Conservation (phyloP, 257 asterid species). For the Rubia yunnanensis region DNA sequence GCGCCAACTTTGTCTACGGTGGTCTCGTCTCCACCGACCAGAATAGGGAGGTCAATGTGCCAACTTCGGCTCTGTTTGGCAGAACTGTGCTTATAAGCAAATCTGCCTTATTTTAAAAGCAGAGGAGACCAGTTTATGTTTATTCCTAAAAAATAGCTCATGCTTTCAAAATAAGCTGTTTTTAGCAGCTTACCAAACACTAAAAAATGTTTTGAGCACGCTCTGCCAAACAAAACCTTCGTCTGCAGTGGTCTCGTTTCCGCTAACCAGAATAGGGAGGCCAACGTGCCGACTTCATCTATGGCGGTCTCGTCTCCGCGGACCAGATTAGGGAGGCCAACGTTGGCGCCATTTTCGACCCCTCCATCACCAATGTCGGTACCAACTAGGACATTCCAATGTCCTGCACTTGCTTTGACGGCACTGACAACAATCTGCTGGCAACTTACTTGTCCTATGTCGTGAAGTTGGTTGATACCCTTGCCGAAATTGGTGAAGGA, state of each 20-base stretch:
- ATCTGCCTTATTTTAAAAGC: too few relatives aligned
- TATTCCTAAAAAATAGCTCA: too few relatives aligned
- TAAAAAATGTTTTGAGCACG: too few relatives aligned
- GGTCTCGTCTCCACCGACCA: too few relatives aligned
- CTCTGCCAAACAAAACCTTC: too few relatives aligned
- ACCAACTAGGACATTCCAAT: slow-evolving; percentile 54
- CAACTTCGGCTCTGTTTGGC: too few relatives aligned
- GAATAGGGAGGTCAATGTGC: too few relatives aligned
- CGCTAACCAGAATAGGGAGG: slow-evolving; percentile 70
- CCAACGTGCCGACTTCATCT: slow-evolving; percentile 56
- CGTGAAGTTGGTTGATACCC: slow-evolving; percentile 52
- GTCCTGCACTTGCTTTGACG: slow-evolving; percentile 85
- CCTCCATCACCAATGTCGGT: slow-evolving; percentile 53
- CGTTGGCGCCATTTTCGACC: slow-evolving; percentile 51
- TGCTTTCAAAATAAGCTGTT: too few relatives aligned
- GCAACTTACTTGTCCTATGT: slow-evolving; percentile 81
- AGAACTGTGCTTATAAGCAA: too few relatives aligned
- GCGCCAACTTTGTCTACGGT: slow-evolving; percentile 56
- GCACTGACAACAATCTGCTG: slow-evolving; percentile 67
- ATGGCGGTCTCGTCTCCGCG: slow-evolving; percentile 72
- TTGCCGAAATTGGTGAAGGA: slow-evolving; percentile 70
- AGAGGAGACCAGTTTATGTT: too few relatives aligned
- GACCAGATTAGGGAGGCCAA: slow-evolving; percentile 82
- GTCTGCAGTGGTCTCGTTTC: slow-evolving; percentile 81
- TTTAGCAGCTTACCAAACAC: too few relatives aligned